Base-by-base conservation (phyloP, 192 early-diverging fungal genomes). In the Coemansia sp. region DNA sequence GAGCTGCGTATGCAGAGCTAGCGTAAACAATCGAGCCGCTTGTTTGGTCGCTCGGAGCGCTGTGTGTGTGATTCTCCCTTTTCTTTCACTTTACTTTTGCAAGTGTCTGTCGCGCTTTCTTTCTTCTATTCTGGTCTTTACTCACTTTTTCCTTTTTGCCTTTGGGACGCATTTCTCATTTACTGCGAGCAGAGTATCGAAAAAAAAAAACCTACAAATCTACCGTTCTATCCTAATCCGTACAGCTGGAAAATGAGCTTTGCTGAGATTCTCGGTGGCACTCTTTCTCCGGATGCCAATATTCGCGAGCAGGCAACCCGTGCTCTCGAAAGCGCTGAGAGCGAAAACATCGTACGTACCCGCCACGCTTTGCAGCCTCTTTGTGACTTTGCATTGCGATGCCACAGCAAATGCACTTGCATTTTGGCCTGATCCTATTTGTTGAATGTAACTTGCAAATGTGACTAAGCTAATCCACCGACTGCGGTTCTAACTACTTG, bases 261-360 rank as follows among this genome's bases (percentile, higher is more conserved):
- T 71, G 81, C 85, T 60, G 87, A 87, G 55, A 84, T 92, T 69
- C 87, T 94, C 56, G 69, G 79, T 45, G 85, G 87, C 71, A 91
- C 92, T 51, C 86, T 94, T 48, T 89, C 87, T 65, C 83, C 86
- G 87, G 92, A 93, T 81, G 81, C 80, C 59, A 61, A 78, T 30
- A 84, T 87, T 76, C 93, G 92, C 78, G 87, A 91, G 65, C 86
- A 91, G 68, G 92, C 94, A 43, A 87, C 86, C 43, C 81, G 74
- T 18, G 82, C 89, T 54, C 83, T 97, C 44, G 86, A 93, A 73
- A 65, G 62, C 12, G 89, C 88, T 31, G 83, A 86, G 58, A 83
- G 70, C 42, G 88, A 91, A 59, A 91, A 89, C 60, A 95, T 90
- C 83, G 94, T 97, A 88, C 79, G 89, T 91, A 45, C 47, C 16